Evolutionary conservation across 139 green algal genomes (phyloP).

Genomic region (Pycnococcus provasolii): DNA sequence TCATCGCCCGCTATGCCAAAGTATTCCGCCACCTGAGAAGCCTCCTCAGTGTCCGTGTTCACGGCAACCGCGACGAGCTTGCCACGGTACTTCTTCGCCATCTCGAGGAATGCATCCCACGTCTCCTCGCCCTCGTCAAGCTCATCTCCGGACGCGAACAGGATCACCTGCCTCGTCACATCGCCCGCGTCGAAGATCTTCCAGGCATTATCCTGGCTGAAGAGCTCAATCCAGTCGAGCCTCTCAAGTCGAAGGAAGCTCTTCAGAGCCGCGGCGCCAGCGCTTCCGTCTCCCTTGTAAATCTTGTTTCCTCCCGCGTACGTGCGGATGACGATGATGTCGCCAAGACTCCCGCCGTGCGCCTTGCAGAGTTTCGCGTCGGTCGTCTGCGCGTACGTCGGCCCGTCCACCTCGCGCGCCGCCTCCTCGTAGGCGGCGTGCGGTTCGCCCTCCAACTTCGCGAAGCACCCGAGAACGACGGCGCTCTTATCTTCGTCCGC

Average conservation of each 20-base stretch:
- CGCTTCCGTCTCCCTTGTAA: too few species aligned
- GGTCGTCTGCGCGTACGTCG: too few species aligned
- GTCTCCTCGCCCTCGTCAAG: slow-evolving; percentile 16
- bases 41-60: slow-evolving; percentile 17
- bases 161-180: slow-evolving; percentile 51
- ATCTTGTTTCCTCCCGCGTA: too few species aligned
- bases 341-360: too few species aligned
- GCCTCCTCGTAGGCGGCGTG: too few species aligned
- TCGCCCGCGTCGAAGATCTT: slow-evolving; percentile 65
- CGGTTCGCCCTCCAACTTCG: slow-evolving; percentile 22
- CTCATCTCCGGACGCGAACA: slow-evolving; percentile 29
- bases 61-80: slow-evolving; percentile 60
- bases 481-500: slow-evolving; percentile 36
- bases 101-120: slow-evolving; percentile 8
- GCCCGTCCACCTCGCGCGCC: too few species aligned
- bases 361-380: too few species aligned
- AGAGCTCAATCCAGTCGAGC: slow-evolving; percentile 17
- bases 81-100: slow-evolving; percentile 35
- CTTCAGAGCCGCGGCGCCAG: too few species aligned
- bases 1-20: slow-evolving; percentile 54
- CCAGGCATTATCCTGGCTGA: slow-evolving; percentile 49
- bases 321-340: too few species aligned
- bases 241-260: too few species aligned
- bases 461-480: slow-evolving; percentile 60
- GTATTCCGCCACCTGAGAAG: slow-evolving; percentile 60